phyloP scores from a whole-genome alignment of 257 asterid genomes.

The Cynanchum wilfordii region DNA sequence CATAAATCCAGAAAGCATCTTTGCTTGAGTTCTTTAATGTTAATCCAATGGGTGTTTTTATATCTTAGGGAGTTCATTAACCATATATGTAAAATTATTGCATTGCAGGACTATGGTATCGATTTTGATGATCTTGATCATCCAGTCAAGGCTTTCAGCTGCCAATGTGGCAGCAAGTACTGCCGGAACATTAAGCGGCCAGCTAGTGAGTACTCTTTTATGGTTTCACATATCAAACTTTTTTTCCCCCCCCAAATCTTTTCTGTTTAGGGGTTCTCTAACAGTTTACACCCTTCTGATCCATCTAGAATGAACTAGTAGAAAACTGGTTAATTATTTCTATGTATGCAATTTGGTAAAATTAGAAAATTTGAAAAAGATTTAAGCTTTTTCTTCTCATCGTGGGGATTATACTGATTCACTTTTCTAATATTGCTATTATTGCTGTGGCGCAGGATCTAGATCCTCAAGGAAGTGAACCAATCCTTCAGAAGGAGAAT shows the following conservation, averaged over 20 bases:
- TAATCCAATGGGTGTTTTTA: neutral
- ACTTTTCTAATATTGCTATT: neutral
- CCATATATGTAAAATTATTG: neutral
- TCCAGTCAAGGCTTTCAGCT: constrained; percentile 70
- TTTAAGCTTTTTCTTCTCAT: too few relatives aligned
- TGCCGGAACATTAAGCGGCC: constrained; percentile 77
- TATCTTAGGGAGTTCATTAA: neutral
- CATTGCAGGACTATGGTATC: constrained; percentile 83
- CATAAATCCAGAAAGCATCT: neutral
- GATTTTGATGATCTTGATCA: constrained; percentile 86
- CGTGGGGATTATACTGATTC: too few relatives aligned
- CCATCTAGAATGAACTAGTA: neutral
- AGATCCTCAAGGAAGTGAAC: constrained; percentile 13
- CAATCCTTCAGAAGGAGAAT: too few relatives aligned
- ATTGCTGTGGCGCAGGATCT: constrained; percentile 13
- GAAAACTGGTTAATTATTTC: neutral
- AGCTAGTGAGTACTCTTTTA: constrained; percentile 47
- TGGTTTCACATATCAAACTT: neutral
- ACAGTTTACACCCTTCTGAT: neutral
- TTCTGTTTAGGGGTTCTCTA: neutral
- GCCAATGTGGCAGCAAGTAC: constrained; percentile 78
- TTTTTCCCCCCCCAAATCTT: neutral
- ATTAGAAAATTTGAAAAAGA: too few relatives aligned
- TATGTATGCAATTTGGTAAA: neutral
- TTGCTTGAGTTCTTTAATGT: neutral